These are phyloP conservation scores for Datisca glomerata DNA, from an alignment of 306 rosid genomes.

Conservation along the genomic window DNA sequence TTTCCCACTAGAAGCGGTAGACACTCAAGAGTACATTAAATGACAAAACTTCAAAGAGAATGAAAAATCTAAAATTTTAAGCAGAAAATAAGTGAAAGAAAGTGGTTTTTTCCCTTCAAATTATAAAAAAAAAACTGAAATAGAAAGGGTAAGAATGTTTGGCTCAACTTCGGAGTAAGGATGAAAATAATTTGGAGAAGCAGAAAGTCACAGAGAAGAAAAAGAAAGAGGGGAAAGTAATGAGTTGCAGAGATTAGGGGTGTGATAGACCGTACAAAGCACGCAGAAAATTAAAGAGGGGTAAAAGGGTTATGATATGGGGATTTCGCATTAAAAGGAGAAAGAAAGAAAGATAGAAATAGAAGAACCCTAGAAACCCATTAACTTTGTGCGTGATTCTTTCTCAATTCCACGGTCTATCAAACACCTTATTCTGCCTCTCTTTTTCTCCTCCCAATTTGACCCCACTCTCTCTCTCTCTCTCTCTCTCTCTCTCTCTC, in stretches of 20 bases:
- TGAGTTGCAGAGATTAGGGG: constrained; percentile 19
- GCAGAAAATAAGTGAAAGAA: neutral
- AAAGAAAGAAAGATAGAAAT: constrained; percentile 1
- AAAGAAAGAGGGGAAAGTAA: constrained; percentile 4
- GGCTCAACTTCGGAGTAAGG: too few relatives aligned
- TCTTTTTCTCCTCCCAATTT: constrained; percentile 23
- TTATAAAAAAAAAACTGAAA: neutral
- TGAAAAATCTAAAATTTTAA: neutral
- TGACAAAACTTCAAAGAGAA: neutral
- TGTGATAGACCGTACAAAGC: constrained; percentile 35
- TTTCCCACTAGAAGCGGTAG: neutral
- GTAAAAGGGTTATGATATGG: neutral
- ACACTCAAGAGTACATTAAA: neutral
- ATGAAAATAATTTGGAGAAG: too few relatives aligned
- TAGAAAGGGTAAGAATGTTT: constrained; percentile 5
- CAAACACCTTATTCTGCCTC: constrained; percentile 25
- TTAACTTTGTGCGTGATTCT: constrained; percentile 29
- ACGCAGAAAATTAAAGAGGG: constrained; percentile 15
- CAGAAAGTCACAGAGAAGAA: constrained; percentile 5
- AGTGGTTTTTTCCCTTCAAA: too few relatives aligned
- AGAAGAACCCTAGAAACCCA: constrained; percentile 21
- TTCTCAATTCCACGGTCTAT: constrained; percentile 42
- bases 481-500: too few relatives aligned
- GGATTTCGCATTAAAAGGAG: constrained; percentile 3
- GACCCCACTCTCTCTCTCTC: constrained; percentile 6